Evolutionary conservation across 306 rosid species (phyloP).

Genomic region (Medicago lupulina): DNA sequence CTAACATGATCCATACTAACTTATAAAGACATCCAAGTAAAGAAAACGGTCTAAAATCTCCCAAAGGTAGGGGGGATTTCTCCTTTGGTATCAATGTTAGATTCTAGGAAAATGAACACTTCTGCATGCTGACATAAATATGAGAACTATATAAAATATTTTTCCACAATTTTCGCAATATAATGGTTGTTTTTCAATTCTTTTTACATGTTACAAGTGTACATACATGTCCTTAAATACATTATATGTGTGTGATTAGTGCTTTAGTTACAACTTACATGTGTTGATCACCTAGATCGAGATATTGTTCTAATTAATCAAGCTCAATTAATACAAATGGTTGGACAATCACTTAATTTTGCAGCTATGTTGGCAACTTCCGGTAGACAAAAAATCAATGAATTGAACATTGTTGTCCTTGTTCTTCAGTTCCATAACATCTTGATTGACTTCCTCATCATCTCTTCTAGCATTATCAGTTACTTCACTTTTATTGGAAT

Average conservation of each 20-base stretch:
- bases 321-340: conserved; percentile 31
- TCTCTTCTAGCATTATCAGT: conserved; percentile 69
- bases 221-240: conserved; percentile 36
- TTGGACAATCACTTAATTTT: conserved; percentile 3
- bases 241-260: conserved; percentile 25
- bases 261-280: conserved; percentile 33
- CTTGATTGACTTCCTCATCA: conserved; percentile 80
- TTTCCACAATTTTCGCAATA: neutral
- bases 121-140: too few relatives aligned
- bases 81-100: too few relatives aligned
- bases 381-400: conserved; percentile 68
- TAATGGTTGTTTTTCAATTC: neutral
- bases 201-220: conserved; percentile 23
- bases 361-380: conserved; percentile 40
- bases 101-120: too few relatives aligned
- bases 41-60: too few relatives aligned
- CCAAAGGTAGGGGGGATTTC: too few relatives aligned
- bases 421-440: conserved; percentile 34
- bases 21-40: too few relatives aligned
- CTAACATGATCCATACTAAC: too few relatives aligned
- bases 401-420: conserved; percentile 49
- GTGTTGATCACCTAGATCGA: conserved; percentile 26
- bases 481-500: conserved; percentile 80
- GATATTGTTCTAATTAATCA: conserved; percentile 30
- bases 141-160: neutral